Conservation (phyloP, 2,329 filamentous ascomycete genomes). For the Diplodia intermedia region DNA sequence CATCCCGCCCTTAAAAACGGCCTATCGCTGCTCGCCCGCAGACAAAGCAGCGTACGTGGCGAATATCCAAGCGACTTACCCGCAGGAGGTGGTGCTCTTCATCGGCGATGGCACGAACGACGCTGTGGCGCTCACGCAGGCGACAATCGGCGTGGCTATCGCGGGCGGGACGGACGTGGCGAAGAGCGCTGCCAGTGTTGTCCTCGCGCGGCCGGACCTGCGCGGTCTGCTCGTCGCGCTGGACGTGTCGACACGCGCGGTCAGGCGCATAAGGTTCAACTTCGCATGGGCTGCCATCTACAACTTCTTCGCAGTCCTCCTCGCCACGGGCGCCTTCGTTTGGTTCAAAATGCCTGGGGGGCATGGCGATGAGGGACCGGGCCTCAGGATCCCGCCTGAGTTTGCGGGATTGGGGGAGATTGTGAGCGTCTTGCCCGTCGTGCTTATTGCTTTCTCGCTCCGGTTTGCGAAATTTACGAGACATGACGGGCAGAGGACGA, state of each 20-base stretch:
- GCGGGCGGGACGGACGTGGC: conserved; percentile 68
- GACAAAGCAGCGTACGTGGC: conserved; percentile 63
- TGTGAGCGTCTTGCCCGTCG: conserved; percentile 75
- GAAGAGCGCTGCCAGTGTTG: conserved; percentile 70
- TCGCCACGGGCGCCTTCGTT: conserved; percentile 72
- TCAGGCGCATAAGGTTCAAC: conserved; percentile 63
- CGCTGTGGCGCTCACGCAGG: conserved; percentile 72
- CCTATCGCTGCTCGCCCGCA: conserved; percentile 57
- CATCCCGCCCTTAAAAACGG: conserved; percentile 51
- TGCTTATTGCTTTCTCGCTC: conserved; percentile 62
- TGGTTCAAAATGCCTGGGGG: conserved; percentile 39
- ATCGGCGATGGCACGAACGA: conserved; percentile 83
- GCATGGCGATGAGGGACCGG: background rate
- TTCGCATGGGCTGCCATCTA: conserved; percentile 75
- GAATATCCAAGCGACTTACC: conserved; percentile 37
- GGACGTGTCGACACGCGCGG: conserved; percentile 56
- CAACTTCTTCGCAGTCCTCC: conserved; percentile 71
- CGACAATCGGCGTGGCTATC: conserved; percentile 75
- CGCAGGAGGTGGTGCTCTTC: conserved; percentile 64
- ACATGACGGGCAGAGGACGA: background rate
- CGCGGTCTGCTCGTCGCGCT: conserved; percentile 65
- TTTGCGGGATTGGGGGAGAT: conserved; percentile 76
- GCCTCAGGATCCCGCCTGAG: conserved; percentile 61
- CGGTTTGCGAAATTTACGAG: conserved; percentile 40
- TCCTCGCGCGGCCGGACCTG: conserved; percentile 67